Conservation (phyloP, 345 rosid species). For the Leavenworthia alabamica region DNA sequence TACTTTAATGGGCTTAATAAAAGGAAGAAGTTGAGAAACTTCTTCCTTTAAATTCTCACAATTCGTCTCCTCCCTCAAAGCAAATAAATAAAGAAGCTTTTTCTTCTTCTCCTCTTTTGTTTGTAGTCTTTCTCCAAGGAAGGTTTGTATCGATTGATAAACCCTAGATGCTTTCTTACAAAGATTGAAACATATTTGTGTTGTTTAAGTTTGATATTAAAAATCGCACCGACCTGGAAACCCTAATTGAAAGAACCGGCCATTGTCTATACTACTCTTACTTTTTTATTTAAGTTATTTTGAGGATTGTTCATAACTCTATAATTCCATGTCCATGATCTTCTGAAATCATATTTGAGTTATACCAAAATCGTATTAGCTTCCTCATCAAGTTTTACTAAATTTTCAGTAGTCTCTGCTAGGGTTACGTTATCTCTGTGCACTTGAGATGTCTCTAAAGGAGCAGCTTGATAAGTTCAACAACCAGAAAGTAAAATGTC, state of each 20-base stretch:
- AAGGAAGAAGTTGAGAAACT: background rate
- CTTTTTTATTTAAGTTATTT: background rate
- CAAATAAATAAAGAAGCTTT: background rate
- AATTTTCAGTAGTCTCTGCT: background rate
- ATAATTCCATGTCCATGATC: background rate
- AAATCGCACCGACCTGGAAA: background rate
- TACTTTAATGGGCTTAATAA: background rate
- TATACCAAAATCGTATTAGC: background rate
- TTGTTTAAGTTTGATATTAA: background rate
- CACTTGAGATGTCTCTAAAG: slow-evolving; percentile 52
- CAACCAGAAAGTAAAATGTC: slow-evolving; percentile 72
- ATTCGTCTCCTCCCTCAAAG: background rate
- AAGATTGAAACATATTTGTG: background rate
- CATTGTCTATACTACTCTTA: background rate
- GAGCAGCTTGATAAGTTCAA: slow-evolving; percentile 58
- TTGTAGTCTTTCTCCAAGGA: background rate
- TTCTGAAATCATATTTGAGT: background rate
- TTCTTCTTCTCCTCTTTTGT: background rate
- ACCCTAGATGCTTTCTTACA: background rate
- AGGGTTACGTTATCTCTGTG: background rate
- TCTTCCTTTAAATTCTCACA: background rate
- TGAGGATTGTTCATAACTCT: background rate
- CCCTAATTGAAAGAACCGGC: background rate
- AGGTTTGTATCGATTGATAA: background rate
- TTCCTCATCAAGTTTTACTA: background rate